These are phyloP conservation scores for Phytophthora idaei DNA, from an alignment of 352 stramenopile species.

Conservation along the genomic window DNA sequence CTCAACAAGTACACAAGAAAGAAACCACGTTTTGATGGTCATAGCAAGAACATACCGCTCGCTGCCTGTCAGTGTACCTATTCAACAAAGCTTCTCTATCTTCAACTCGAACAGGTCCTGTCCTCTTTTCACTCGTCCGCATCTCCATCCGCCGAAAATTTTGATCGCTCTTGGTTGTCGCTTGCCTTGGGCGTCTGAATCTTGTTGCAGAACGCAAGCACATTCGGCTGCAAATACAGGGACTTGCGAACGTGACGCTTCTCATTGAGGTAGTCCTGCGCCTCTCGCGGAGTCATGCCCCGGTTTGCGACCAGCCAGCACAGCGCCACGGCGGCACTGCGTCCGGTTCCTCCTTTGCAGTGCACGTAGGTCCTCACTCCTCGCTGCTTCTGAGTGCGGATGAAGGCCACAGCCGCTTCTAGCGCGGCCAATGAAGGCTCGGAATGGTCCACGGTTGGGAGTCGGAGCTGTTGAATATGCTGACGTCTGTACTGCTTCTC, in stretches of 20 bases:
- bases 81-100: too few relatives aligned
- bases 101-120: too few relatives aligned
- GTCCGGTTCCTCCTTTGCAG: slow-evolving; percentile 96
- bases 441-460: slow-evolving; percentile 92
- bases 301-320: slow-evolving; percentile 89
- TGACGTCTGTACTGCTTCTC: slow-evolving; percentile 85
- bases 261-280: slow-evolving; percentile 89
- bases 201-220: slow-evolving; percentile 78
- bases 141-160: slow-evolving; percentile 8
- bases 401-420: slow-evolving; percentile 86
- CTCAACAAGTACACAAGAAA: too few relatives aligned
- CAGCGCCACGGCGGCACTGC: slow-evolving; percentile 91
- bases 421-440: slow-evolving; percentile 79
- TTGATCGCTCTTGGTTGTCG: slow-evolving; percentile 11
- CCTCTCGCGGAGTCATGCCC: slow-evolving; percentile 71
- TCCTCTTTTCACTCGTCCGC: slow-evolving; percentile 15
- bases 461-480: slow-evolving; percentile 88
- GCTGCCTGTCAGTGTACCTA: too few relatives aligned
- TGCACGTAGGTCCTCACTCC: slow-evolving; percentile 96
- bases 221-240: slow-evolving; percentile 90
- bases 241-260: slow-evolving; percentile 91
- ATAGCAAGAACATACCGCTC: too few relatives aligned
- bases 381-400: slow-evolving; percentile 81
- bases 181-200: slow-evolving; percentile 33
- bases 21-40: too few relatives aligned